These are phyloP conservation scores for Fusarium decemcellulare DNA, from an alignment of 2,329 filamentous ascomycete species.

Conservation along the genomic window DNA sequence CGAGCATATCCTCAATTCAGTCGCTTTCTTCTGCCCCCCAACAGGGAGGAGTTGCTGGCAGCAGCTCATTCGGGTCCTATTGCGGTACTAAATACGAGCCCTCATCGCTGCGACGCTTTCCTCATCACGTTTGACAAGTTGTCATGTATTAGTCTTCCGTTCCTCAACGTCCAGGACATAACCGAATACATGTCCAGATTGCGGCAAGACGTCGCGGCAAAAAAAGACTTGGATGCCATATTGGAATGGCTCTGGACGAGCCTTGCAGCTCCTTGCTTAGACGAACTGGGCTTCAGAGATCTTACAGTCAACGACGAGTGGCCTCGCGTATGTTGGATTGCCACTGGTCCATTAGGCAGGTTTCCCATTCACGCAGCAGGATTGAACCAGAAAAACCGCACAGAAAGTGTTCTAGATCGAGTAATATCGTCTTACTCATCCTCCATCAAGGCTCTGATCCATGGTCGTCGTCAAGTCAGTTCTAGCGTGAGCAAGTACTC, in stretches of 20 bases:
- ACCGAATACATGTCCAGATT: too few species aligned
- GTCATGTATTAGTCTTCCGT: too few species aligned
- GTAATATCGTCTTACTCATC: not conserved
- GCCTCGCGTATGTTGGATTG: not conserved
- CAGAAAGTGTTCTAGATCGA: not conserved
- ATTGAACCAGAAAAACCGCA: not conserved
- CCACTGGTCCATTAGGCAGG: not conserved
- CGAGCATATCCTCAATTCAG: not conserved
- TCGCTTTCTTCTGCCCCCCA: not conserved
- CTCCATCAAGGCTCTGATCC: not conserved
- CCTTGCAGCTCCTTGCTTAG: not conserved
- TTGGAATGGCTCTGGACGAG: not conserved
- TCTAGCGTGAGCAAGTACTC: not conserved
- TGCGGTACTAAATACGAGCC: not conserved
- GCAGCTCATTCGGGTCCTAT: slow-evolving; percentile 4
- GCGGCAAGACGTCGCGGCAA: too few species aligned
- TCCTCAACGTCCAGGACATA: too few species aligned
- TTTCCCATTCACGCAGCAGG: not conserved
- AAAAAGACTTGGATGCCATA: too few species aligned
- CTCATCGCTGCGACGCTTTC: not conserved
- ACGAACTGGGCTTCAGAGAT: not conserved
- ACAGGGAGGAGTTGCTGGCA: not conserved
- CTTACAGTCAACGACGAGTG: not conserved
- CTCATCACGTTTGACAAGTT: too few species aligned
- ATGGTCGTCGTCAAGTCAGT: not conserved